A percentile compares a stretch with the other conserved stretches of the same genome.
phyloP scores from a whole-genome alignment of 2,329 filamentous ascomycete genomes.

The Colletotrichum godetiae region DNA sequence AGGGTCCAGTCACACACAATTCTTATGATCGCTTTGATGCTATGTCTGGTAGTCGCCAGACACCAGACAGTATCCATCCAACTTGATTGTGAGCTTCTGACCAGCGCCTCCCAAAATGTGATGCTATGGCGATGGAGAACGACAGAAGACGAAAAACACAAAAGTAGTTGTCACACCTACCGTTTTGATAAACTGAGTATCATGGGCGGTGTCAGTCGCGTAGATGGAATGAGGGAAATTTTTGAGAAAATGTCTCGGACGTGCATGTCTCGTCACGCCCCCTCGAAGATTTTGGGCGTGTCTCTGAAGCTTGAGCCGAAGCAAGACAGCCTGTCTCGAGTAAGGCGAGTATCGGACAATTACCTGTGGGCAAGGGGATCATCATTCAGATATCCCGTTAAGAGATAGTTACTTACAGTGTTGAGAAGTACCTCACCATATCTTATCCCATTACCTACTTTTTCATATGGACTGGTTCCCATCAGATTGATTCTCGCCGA shows the following conservation, averaged over 20 bases:
- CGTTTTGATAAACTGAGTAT: neutral
- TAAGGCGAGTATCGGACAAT: conserved; percentile 4
- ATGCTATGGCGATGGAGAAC: neutral
- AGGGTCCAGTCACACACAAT: conserved; percentile 26
- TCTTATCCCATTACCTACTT: neutral
- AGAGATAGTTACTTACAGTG: neutral
- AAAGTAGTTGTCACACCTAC: neutral
- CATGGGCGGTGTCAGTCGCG: neutral
- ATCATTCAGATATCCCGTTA: neutral
- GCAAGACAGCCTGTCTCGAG: conserved; percentile 15
- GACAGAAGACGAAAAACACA: neutral
- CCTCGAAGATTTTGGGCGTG: neutral
- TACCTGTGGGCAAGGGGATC: neutral
- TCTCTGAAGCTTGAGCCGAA: neutral
- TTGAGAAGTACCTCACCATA: neutral
- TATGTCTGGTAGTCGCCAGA: neutral
- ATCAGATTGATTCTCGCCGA: too few species aligned
- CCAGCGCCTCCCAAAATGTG: neutral
- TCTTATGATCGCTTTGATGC: neutral
- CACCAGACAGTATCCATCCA: neutral
- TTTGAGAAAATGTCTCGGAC: conserved; percentile 12
- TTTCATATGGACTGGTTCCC: neutral
- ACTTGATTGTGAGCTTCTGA: neutral
- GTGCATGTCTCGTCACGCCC: neutral
- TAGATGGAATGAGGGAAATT: neutral